Conservation (phyloP, 1,284 basidiomycete species). For the Leccinum cinnamomeum region DNA sequence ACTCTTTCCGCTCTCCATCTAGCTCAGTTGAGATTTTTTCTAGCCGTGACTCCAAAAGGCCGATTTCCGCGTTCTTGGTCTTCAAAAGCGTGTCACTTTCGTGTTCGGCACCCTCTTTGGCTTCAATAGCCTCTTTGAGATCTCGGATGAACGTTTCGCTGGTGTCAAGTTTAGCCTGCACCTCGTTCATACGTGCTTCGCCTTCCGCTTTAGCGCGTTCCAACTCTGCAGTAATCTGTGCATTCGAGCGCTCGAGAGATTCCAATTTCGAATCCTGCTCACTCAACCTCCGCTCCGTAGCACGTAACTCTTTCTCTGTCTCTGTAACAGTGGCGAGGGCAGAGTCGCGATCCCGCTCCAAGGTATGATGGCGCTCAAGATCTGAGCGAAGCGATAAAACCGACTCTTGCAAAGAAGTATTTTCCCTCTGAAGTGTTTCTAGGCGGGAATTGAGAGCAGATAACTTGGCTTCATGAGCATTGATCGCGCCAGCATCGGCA, state of each 20-base stretch:
- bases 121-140: conserved; percentile 52
- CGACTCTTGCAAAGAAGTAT: conserved; percentile 37
- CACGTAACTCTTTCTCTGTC: conserved; percentile 50
- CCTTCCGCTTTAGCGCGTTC: conserved; percentile 47
- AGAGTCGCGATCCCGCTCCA: conserved; percentile 51
- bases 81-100: conserved; percentile 51
- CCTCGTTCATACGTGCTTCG: conserved; percentile 46
- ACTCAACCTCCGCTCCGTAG: conserved; percentile 45
- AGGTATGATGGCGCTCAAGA: conserved; percentile 32
- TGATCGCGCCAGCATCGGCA: conserved; percentile 35
- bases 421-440: conserved; percentile 60
- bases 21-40: conserved; percentile 51
- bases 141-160: conserved; percentile 45
- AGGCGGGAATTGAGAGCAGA: conserved; percentile 50
- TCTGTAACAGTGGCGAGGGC: conserved; percentile 42
- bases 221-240: conserved; percentile 43
- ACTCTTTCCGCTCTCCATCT: conserved; percentile 66
- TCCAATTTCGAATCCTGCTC: conserved; percentile 55
- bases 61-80: conserved; percentile 58
- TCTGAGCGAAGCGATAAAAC: conserved; percentile 34
- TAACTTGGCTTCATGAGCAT: conserved; percentile 34
- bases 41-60: conserved; percentile 50
- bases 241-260: conserved; percentile 47
- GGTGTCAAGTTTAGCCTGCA: conserved; percentile 50
- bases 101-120: conserved; percentile 52